Base-by-base conservation (phyloP, 2,329 filamentous ascomycete genomes). In the Clonostachys rhizophaga region DNA sequence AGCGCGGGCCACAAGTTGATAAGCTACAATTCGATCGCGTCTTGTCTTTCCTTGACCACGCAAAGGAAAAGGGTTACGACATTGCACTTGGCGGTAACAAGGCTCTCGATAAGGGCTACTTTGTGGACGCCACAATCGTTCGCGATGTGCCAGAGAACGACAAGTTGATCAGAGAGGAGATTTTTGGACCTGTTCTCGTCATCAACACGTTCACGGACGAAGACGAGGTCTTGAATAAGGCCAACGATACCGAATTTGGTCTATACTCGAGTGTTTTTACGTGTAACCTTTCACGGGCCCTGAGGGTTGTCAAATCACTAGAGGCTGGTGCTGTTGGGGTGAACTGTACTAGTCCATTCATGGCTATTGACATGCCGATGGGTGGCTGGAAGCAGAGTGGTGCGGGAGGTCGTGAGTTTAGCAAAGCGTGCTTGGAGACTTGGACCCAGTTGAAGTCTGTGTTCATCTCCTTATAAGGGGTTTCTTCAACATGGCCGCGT, bases 271-370 rank as follows among this genome's bases (percentile, higher is more conserved):
- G 83, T 0, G 70, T 84, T 0, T 84, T 79, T 63, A 76, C 70
- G 5, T 65, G 63, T 3, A 75, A 84, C 50, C 49, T 78, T 3
- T 66, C 63, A 2, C 65, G 69, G 12, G 79, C 78, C 0, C 67
- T 70, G n/a, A 64, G 66, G 6, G 72, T 84, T 34, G 78, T 76
- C 0, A 58, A 69, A 39, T 66, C 69, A 40, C 61, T 84, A 14
- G 74, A 82, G 55, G 71, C 73, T 0, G 80, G 80, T 2, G 71
- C 62, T 6, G 75, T 84, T 2, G 82, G 76, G 69, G 74, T 83
- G 56, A 83, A 84, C 39, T 16, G 46, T 37, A 51, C 44, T 10
- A 43, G 50, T 2, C n/a, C n/a, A n/a, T n/a, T n/a, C n/a, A n/a
- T 53, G 47, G 36, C 11, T n/a, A n/a, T n/a, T n/a, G n/a, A n/a